Base-by-base conservation (phyloP, 169 alveolate genomes). In the Babesia sp. region DNA sequence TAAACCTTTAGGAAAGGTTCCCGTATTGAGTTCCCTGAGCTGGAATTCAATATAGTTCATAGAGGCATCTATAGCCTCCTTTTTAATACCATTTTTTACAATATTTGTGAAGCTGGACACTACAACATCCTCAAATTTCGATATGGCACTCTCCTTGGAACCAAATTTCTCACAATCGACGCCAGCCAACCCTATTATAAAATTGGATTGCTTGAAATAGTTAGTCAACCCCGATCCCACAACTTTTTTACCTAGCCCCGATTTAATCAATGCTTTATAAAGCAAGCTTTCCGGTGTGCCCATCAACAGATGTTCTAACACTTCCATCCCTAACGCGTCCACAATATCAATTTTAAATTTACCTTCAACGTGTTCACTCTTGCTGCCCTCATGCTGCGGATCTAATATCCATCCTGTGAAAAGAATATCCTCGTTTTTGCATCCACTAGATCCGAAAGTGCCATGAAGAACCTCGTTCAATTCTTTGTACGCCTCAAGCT, bases 51-150 rank as follows among this genome's bases (percentile, higher is more conserved):
- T 82, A 20, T 61, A 39, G 54, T 90, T 90, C 64, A 90, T 51
- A 24, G 91, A 88, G 11, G 93, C 90, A 55, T 85, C 86, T 36
- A 90, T 77, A 16, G 91, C 91, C 59, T 79, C 83, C 71, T 79
- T 77, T 44, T 85, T 90, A 48, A 90, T 80, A 7, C 93, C 93
- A 42, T 85, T 72, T 39, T 85, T 45, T 33, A 68, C 84, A 8
- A 78, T 84, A 42, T 68, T 64, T 48, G 64, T 31, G 29, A 90
- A 56, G 24, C 91, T 87, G 3, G 71, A 64, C 63, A 76, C 33
- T 60, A 90, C 79, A n/a, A 90, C 72, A 1, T 72, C 48, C 44
- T 89, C 90, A 22, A 85, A 85, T 42, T 60, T 69, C 37, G 42
- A 3, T 28, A 83, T 68, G 54, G 83, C 74, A 7, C 66, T 48